Base-by-base conservation (phyloP, 805 yeast species). In the Candida coquimbonensis region DNA sequence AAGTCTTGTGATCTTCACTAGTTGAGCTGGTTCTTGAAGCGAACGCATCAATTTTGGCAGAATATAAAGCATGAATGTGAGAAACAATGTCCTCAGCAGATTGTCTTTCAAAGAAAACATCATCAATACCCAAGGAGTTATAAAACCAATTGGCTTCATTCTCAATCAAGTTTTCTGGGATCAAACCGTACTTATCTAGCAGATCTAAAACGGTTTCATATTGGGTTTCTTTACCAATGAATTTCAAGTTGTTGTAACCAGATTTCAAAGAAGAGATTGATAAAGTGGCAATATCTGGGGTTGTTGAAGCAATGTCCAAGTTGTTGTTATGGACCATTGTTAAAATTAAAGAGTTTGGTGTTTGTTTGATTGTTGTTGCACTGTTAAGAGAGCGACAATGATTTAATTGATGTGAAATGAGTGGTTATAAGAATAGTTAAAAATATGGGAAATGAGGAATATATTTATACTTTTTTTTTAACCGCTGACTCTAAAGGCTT, bases 141-240 rank as follows among this genome's bases (percentile, higher is more conserved):
- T 93, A 93, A 63, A 91, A 90, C 95, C 96, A 89, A 49, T 73
- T 77, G 8, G 91, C 82, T 67, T 91, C 98, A 45, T 76, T 72
- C 65, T 89, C 96, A 53, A 91, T 86, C 56, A 88, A 72, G 46
- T 77, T 67, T 56, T 86, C 95, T 9, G 98, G 99, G 49, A 91
- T 86, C 60, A 91, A 87, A 0, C 96, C 98, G 32, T 83, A 79
- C 44, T 76, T 73, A 61, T 88, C 96, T 46, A 91, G 69, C 36
- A 80, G 73, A 61, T 88, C 95, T 65, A 88, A 77, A 38, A 91
- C 97, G 50, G 74, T 73, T 53, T 81, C 89, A 63, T 82, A 77
- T 65, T 93, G 98, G 40, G 77, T 73, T 59, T 81, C 84, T 62
- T 86, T 88, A 33, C 90, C 96, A 24, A 80, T 75, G 60, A 88